A percentile compares a stretch with the other conserved stretches of the same genome.
Conservation (phyloP, 345 rosid species). For the Ceriops tagal region DNA sequence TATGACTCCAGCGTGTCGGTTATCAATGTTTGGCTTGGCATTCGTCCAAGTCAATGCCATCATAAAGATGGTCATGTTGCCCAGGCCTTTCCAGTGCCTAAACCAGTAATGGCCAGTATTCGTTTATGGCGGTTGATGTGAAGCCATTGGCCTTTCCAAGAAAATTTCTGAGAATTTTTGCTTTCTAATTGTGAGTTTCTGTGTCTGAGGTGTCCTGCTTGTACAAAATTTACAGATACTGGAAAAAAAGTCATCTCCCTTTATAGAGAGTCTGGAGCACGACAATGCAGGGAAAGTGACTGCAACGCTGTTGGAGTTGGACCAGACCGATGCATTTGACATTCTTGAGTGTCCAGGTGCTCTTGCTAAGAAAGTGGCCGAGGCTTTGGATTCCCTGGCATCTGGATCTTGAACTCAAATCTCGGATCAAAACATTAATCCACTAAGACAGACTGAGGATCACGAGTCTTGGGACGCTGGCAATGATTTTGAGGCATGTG, state of each 20-base stretch:
- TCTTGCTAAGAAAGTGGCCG: slow-evolving; percentile 24
- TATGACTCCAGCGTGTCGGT: no score
- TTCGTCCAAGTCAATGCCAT: slow-evolving; percentile 8
- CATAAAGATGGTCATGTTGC: slow-evolving; percentile 11
- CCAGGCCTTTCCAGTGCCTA: not conserved
- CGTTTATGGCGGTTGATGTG: not conserved
- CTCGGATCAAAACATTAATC: no score
- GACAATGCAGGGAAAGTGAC: slow-evolving; percentile 29
- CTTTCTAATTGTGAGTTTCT: not conserved
- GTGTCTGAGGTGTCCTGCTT: not conserved
- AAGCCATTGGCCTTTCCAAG: not conserved
- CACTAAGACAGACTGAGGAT: no score
- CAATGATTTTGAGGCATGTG: no score
- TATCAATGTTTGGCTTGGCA: no score
- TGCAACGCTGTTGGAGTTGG: slow-evolving; percentile 30
- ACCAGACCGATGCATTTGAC: slow-evolving; percentile 19
- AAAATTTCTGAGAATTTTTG: not conserved
- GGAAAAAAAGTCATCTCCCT: not conserved
- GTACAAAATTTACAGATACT: slow-evolving; percentile 19
- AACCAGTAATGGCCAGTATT: no score
- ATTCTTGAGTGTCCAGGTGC: slow-evolving; percentile 17
- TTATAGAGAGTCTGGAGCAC: slow-evolving; percentile 17
- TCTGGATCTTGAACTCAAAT: slow-evolving; percentile 6
- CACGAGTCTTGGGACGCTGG: no score
- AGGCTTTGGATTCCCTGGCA: slow-evolving; percentile 24